Percentiles rank a stretch among this genome's conserved stretches.
phyloP scores from a whole-genome alignment of 129 eudicot genomes.

The Arctium minus region DNA sequence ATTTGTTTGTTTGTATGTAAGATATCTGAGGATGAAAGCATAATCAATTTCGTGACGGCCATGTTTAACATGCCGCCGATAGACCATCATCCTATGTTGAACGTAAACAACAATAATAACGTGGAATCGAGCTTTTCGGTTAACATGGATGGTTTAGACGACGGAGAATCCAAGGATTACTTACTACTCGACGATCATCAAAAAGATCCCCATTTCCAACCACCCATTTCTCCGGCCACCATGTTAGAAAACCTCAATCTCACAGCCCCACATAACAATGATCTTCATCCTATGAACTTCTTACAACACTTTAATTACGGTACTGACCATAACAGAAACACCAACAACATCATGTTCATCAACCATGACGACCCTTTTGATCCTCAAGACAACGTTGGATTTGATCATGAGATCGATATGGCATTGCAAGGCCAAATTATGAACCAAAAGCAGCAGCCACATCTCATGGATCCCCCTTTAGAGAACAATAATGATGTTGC shows the following conservation, averaged over 20 bases:
- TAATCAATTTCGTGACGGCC: constrained; percentile 56
- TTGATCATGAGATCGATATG: constrained; percentile 51
- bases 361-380: constrained; percentile 33
- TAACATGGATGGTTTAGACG: constrained; percentile 27
- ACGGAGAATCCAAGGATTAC: constrained; percentile 24
- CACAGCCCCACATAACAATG: constrained; percentile 28
- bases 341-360: constrained; percentile 22
- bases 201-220: constrained; percentile 42
- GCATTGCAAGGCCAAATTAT: constrained; percentile 42
- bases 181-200: constrained; percentile 34
- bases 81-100: constrained; percentile 49
- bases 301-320: constrained; percentile 44
- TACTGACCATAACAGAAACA: constrained; percentile 12
- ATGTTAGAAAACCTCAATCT: constrained; percentile 44
- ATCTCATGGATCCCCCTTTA: constrained; percentile 29
- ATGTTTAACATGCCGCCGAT: constrained; percentile 47
- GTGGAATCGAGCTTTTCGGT: constrained; percentile 37
- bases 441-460: constrained; percentile 18
- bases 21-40: constrained; percentile 76
- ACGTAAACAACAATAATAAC: constrained; percentile 6
- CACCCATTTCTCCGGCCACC: constrained; percentile 47
- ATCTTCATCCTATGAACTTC: constrained; percentile 38
- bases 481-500: constrained; percentile 22
- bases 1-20: constrained; percentile 11
- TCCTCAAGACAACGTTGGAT: constrained; percentile 40